Base-by-base conservation (phyloP, 352 stramenopile genomes). In the Globisporangium cederbergense region DNA sequence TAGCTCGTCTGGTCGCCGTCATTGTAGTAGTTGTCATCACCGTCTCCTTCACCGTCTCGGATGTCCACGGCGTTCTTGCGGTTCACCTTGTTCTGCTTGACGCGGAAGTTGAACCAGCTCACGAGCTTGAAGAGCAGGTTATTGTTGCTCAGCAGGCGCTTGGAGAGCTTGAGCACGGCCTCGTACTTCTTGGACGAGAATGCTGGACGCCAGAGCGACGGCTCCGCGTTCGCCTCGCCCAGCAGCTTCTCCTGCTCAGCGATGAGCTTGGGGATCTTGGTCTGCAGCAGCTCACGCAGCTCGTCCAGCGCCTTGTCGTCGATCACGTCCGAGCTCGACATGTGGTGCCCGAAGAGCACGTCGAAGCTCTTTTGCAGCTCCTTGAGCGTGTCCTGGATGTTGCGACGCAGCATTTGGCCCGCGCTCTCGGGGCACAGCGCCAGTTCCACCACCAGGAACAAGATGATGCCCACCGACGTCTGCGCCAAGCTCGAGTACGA, bases 161-260 rank as follows among this genome's bases (percentile, higher is more conserved):
- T 70, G 13, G 68, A 86, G 38, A 70, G 78, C 4, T 90, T 73
- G 3, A 95, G 59, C 13, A 95, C 79, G 0, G 63, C 46, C 36
- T 88, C 73, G 65, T 95, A 95, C 66, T 95, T 95, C 36, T 86
- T 66, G 22, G 73, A 73, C 1, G 86, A 95, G 51, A 95, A 95
- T 9, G 70, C 45, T 0, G 82, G 82, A 14, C 78, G 72, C 86
- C 86, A 95, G 46, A 95, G 58, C 38, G 75, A 64, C 10, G 86
- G 86, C 60, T 95, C 86, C 0, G 70, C 68, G 60, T 78, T 76
- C 0, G 82, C 83, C 60, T 95, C 86, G 1, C 62, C 66, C 10
- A 95, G 60, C 22, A 95, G 61, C 43, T 76, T 74, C 20, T 75
- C 59, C 52, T 93, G 82, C 45, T 91, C 78, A 0, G 70, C 80